Base-by-base conservation (phyloP, 2,329 filamentous ascomycete genomes). In the Geosmithia morbida region DNA sequence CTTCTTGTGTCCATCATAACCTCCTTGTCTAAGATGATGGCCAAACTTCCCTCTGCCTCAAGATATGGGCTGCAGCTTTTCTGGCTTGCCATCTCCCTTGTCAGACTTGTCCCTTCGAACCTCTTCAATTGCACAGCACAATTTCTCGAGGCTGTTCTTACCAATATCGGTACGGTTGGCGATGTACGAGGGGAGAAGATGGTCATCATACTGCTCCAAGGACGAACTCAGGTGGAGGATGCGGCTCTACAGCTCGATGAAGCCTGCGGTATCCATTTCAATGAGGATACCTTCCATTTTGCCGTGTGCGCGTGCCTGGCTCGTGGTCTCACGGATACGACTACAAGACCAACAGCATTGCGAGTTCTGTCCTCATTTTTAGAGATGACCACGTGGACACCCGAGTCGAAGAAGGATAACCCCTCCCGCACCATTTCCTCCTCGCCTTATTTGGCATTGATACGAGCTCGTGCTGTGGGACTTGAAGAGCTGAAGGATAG, bases 1-100 rank as follows among this genome's bases (percentile, higher is more conserved):
- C 82, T 85, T 79, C 69, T 84, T 29, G 72, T 82, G 33, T 76
- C 80, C 6, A 83, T 85, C 47, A 72, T 83, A 19, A 81, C 76
- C 2, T 75, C 78, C 2, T 60, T 85, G 43, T 81, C 80, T 11
- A 83, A 82, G 58, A 83, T 85, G 79, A 81, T 84, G 70, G 69
- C 75, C 16, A 83, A 84, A 56, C 68, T 85, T 18, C 77, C 77
- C 6, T 74, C 77, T 2, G 72, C 79, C 10, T 85, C 81, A 26
- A 73, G 81, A 30, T 85, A 85, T 55, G 78, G 80, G 0, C 63
- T 82, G 33, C 81, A 85, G 55, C 66, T 85, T 6, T 85, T 85
- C 58, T 85, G 81, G 81, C 66, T 85, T 33, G 79, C 79, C 10
- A 75, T 84, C 52, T 82, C 79, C 2, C 66, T 85, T 1, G 67